These are phyloP conservation scores for Conoideocrella luteorostrata DNA, from an alignment of 2,329 filamentous ascomycete species.

Conservation along the genomic window DNA sequence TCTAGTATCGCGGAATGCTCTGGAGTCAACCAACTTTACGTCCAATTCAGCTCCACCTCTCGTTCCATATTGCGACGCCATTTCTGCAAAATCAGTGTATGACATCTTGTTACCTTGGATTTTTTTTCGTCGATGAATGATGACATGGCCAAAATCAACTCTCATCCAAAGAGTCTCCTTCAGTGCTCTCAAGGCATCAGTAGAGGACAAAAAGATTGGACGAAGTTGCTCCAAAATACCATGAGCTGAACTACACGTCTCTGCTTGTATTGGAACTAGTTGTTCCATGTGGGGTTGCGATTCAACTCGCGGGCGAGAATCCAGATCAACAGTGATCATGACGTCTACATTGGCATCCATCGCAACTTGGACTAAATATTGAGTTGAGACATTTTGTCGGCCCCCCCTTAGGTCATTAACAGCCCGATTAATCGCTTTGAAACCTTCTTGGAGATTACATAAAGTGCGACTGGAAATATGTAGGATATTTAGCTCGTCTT, in stretches of 20 bases:
- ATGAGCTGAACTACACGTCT: not conserved
- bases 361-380: constrained; percentile 23
- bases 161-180: constrained; percentile 22
- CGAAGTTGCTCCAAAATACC: constrained; percentile 2
- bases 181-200: constrained; percentile 19
- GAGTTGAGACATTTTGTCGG: constrained; percentile 16
- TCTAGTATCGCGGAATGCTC: not conserved
- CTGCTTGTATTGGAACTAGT: not conserved
- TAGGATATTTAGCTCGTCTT: constrained; percentile 17
- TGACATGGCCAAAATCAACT: constrained; percentile 26
- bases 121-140: constrained; percentile 20
- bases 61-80: constrained; percentile 20
- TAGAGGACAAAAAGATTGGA: constrained; percentile 9
- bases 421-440: constrained; percentile 22
- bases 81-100: constrained; percentile 17
- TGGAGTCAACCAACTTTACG: constrained; percentile 17
- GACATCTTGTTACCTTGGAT: constrained; percentile 16
- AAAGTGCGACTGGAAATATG: constrained; percentile 19
- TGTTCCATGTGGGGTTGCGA: not conserved
- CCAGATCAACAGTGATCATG: constrained; percentile 17
- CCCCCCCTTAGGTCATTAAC: constrained; percentile 26
- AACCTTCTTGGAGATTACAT: constrained; percentile 19
- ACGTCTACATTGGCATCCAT: constrained; percentile 9
- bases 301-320: constrained; percentile 17
- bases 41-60: constrained; percentile 24